These are phyloP conservation scores for Cardamine resedifolia DNA, from an alignment of 345 rosid genomes.

Conservation along the genomic window DNA sequence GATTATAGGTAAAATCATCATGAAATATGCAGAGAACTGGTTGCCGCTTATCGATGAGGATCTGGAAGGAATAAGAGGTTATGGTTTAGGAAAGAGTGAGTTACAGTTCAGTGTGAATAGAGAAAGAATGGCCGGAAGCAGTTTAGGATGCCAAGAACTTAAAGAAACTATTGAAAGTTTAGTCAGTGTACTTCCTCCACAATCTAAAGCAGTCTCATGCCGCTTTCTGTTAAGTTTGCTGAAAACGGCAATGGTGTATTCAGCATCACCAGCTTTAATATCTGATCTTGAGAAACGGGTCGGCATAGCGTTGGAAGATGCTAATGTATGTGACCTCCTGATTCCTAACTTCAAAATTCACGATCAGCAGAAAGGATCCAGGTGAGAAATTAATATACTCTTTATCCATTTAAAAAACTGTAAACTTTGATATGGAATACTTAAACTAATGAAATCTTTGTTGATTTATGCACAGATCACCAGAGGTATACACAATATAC, in stretches of 20 bases:
- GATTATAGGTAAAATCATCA: conserved; percentile 55
- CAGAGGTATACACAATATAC: conserved; percentile 56
- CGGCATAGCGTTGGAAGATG: conserved; percentile 62
- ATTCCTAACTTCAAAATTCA: conserved; percentile 64
- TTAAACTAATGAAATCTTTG: neutral
- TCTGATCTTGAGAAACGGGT: conserved; percentile 79
- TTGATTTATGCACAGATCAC: conserved; percentile 47
- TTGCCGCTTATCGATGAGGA: conserved; percentile 54
- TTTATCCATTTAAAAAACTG: neutral
- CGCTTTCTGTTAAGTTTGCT: conserved; percentile 71
- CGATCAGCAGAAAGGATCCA: conserved; percentile 48
- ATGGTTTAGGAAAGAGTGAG: conserved; percentile 60
- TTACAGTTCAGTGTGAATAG: conserved; percentile 53
- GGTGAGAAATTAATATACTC: conserved; percentile 42
- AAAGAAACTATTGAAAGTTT: conserved; percentile 65
- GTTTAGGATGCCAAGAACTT: conserved; percentile 50
- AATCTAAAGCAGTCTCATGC: conserved; percentile 62
- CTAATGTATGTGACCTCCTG: conserved; percentile 66
- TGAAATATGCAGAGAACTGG: conserved; percentile 60
- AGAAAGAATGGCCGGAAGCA: conserved; percentile 42
- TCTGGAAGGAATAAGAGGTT: conserved; percentile 58
- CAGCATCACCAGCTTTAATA: conserved; percentile 71
- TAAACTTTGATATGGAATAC: neutral
- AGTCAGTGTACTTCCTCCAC: conserved; percentile 64
- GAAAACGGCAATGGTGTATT: conserved; percentile 64